phyloP scores from a whole-genome alignment of 1,139 yeast genomes.

The Candida sp. region DNA sequence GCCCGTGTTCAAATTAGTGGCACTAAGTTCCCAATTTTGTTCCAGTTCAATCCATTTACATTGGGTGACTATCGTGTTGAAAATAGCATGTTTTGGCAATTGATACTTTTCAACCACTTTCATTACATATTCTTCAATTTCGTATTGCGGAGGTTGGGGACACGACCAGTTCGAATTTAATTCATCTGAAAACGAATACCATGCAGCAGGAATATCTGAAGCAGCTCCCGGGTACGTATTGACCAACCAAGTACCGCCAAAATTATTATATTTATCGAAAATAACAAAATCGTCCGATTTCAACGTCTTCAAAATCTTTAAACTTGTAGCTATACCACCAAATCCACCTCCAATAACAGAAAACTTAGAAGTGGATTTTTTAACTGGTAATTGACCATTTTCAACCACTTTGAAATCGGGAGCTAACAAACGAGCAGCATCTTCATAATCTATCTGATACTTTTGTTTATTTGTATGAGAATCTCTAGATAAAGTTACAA shows the following conservation, averaged over 20 bases:
- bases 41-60: slow-evolving; percentile 27
- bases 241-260: slow-evolving; percentile 56
- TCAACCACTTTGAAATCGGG: slow-evolving; percentile 13
- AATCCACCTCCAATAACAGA: slow-evolving; percentile 50
- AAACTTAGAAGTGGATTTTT: slow-evolving; percentile 23
- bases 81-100: slow-evolving; percentile 26
- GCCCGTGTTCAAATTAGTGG: slow-evolving; percentile 33
- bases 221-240: slow-evolving; percentile 56
- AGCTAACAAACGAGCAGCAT: slow-evolving; percentile 25
- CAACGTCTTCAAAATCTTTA: slow-evolving; percentile 25
- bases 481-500: not conserved
- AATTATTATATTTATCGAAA: slow-evolving; percentile 41
- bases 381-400: slow-evolving; percentile 18
- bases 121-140: slow-evolving; percentile 44
- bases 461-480: not conserved
- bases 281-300: slow-evolving; percentile 32
- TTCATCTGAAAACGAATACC: slow-evolving; percentile 42
- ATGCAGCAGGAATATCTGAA: slow-evolving; percentile 47
- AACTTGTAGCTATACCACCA: slow-evolving; percentile 38
- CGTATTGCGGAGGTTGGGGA: slow-evolving; percentile 46
- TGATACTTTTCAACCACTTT: slow-evolving; percentile 33
- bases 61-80: slow-evolving; percentile 25
- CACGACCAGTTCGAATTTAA: slow-evolving; percentile 43
- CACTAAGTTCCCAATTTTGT: slow-evolving; percentile 34
- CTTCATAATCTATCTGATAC: slow-evolving; percentile 17